phyloP scores from a whole-genome alignment of 192 early-diverging fungal genomes.

The Glomus cerebriforme region DNA sequence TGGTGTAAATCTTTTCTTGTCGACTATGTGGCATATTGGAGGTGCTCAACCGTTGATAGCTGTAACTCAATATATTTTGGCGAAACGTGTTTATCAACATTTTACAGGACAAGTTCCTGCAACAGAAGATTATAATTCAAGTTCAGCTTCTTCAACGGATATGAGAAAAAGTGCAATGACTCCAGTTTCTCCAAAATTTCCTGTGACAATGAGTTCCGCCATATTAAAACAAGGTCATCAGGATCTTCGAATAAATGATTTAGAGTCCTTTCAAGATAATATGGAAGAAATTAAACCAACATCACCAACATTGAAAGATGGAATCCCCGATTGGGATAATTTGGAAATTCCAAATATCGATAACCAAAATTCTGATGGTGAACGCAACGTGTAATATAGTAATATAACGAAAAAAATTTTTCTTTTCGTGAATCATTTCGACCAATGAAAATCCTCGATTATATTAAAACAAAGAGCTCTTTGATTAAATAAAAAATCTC shows the following conservation, averaged over 20 bases:
- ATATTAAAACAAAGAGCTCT: no score
- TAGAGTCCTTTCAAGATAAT: neutral
- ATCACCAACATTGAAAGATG: no score
- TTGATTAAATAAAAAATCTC: no score
- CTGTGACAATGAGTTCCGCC: neutral
- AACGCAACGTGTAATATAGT: no score
- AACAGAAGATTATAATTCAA: neutral
- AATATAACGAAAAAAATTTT: no score
- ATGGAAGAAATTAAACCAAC: no score
- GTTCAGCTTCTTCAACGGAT: neutral
- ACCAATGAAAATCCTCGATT: no score
- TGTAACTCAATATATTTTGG: conserved; percentile 18
- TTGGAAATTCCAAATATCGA: no score
- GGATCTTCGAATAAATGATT: neutral
- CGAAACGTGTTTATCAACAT: conserved; percentile 22
- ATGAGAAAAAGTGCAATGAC: neutral
- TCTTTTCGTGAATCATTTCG: no score
- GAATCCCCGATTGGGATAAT: no score
- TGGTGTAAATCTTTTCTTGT: conserved; percentile 3
- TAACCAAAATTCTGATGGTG: no score
- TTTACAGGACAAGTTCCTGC: neutral
- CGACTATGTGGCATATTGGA: conserved; percentile 19
- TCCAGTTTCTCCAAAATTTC: neutral
- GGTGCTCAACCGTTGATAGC: conserved; percentile 26
- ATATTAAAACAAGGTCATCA: neutral